Evolutionary conservation across 805 yeast genomes (phyloP).

Genomic region (Lachancea quebecensis): DNA sequence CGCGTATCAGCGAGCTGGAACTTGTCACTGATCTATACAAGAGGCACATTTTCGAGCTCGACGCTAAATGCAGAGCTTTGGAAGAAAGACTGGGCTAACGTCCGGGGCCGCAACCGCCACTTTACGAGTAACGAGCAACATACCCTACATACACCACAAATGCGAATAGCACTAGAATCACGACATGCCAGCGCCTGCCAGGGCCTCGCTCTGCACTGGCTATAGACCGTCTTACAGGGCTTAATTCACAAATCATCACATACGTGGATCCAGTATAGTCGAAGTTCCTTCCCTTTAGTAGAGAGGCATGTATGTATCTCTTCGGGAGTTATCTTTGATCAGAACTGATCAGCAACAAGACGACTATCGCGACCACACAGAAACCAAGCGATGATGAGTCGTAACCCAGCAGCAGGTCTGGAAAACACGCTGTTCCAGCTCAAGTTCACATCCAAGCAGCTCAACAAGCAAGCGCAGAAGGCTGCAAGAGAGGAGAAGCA

Average conservation of each 20-base stretch:
- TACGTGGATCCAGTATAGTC: too few species aligned
- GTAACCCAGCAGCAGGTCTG: conserved; percentile 27
- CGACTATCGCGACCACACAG: too few species aligned
- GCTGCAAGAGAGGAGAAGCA: conserved; percentile 85
- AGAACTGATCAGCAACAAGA: too few species aligned
- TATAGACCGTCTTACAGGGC: too few species aligned
- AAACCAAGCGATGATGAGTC: conserved; percentile 20
- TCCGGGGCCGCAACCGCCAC: not conserved
- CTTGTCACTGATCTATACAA: conserved; percentile 83
- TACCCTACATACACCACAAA: not conserved
- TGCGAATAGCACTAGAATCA: not conserved
- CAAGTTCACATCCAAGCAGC: conserved; percentile 86
- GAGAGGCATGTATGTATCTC: too few species aligned
- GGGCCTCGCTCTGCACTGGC: too few species aligned
- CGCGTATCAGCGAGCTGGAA: conserved; percentile 82
- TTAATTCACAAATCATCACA: too few species aligned
- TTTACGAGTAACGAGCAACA: not conserved
- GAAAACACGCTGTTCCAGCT: conserved; percentile 33
- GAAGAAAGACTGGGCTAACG: conserved; percentile 10
- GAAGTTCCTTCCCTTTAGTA: too few species aligned
- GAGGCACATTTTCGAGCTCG: conserved; percentile 76
- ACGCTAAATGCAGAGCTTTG: conserved; percentile 32
- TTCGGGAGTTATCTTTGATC: too few species aligned
- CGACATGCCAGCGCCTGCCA: not conserved
- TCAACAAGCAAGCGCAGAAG: conserved; percentile 80